Conservation (phyloP, 2,329 filamentous ascomycete species). For the Paraphoma sp. region DNA sequence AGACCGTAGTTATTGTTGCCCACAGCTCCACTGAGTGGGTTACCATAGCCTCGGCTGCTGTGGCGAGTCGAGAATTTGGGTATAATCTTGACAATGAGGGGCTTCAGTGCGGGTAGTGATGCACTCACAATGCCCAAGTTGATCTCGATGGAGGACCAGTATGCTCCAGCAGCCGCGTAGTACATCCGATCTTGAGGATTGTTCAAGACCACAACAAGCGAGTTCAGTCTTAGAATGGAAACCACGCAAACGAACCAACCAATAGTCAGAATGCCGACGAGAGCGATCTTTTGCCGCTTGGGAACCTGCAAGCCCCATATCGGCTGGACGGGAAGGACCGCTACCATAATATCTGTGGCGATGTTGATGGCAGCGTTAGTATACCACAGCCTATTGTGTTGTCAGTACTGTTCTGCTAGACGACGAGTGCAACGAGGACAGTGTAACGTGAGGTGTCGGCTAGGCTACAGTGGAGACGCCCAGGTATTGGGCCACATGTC, state of each 20-base stretch:
- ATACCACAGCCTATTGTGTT: slow-evolving; percentile 23
- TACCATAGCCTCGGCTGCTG: slow-evolving; percentile 14
- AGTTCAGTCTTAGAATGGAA: slow-evolving; percentile 34
- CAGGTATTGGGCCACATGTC: slow-evolving; percentile 1
- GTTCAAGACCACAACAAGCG: slow-evolving; percentile 17
- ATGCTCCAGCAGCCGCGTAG: slow-evolving; percentile 28
- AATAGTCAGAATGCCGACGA: slow-evolving; percentile 33
- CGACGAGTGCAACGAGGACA: too few species aligned
- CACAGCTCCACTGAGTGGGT: slow-evolving; percentile 4
- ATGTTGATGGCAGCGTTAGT: slow-evolving; percentile 31
- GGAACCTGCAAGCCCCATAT: slow-evolving; percentile 35
- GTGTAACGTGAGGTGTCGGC: too few species aligned
- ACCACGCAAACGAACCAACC: slow-evolving; percentile 43
- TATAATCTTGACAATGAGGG: slow-evolving; percentile 28
- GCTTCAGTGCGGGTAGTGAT: slow-evolving; percentile 37
- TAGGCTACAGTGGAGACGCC: neutral
- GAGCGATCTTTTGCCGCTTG: slow-evolving; percentile 25
- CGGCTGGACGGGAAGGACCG: slow-evolving; percentile 27
- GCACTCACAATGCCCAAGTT: slow-evolving; percentile 44
- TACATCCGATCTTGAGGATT: slow-evolving; percentile 30
- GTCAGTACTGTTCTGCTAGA: neutral
- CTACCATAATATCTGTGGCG: slow-evolving; percentile 31
- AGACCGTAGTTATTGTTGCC: slow-evolving; percentile 3
- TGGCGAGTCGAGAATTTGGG: slow-evolving; percentile 24
- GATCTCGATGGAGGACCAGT: slow-evolving; percentile 40